Evolutionary conservation across 495 filamentous ascomycete species (phyloP).

Genomic region (Hypoxylon fragiforme): DNA sequence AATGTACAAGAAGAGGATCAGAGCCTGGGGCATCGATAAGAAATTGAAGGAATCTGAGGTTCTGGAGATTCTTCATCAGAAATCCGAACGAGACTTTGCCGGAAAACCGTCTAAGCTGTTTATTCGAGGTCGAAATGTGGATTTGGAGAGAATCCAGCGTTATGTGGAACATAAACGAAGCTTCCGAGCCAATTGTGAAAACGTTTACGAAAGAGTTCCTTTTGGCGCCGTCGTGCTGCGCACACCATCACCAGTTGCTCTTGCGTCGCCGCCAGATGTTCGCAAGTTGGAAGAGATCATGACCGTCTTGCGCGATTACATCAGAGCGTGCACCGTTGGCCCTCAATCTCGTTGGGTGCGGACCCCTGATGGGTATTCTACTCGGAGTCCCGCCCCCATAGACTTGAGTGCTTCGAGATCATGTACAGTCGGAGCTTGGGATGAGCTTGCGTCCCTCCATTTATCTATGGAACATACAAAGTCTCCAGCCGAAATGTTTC

Average conservation of each 20-base stretch:
- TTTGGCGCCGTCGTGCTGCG: conserved; percentile 4
- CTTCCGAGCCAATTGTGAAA: conserved; percentile 1
- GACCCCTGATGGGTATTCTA: conserved; percentile 2
- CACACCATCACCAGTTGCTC: conserved; percentile 7
- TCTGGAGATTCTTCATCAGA: conserved; percentile 34
- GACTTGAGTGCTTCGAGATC: conserved; percentile 2
- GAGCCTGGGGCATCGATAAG: conserved; percentile 43
- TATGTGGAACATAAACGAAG: conserved; percentile 37
- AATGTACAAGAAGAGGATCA: conserved; percentile 46
- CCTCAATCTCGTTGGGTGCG: conserved; percentile 7
- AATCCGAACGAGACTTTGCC: conserved; percentile 32
- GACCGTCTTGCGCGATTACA: conserved; percentile 10
- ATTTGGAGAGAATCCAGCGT: conserved; percentile 34
- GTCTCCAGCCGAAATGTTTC: conserved; percentile 9
- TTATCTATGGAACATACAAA: conserved; percentile 5
- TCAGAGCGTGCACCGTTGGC: conserved; percentile 1
- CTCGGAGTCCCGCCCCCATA: not conserved
- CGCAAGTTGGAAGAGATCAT: conserved; percentile 13
- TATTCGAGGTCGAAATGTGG: conserved; percentile 36
- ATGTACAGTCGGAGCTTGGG: conserved; percentile 8
- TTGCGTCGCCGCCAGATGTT: conserved; percentile 4
- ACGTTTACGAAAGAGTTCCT: not conserved
- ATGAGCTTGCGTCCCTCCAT: conserved; percentile 9
- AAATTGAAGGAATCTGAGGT: conserved; percentile 42
- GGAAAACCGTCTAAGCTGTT: conserved; percentile 34